Evolutionary conservation across 73 alveolate species (phyloP).

Genomic region (Paramecium sonneborni): DNA sequence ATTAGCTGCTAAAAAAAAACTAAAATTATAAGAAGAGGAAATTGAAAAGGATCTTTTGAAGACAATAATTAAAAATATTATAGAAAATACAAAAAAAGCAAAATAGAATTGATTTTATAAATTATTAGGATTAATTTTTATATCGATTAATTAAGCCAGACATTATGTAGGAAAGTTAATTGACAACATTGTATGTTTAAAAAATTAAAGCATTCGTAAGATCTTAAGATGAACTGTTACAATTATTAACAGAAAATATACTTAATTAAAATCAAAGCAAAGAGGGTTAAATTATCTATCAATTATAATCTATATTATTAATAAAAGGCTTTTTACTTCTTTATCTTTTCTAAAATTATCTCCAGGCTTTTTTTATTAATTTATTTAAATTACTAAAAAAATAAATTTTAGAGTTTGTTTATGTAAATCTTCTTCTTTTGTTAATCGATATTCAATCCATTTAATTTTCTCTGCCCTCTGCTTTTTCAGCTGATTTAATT

Average conservation of each 20-base stretch:
- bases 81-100: slow-evolving; percentile 63
- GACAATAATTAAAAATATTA: slow-evolving; percentile 57
- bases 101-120: not conserved
- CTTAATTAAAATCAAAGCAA: too few relatives aligned
- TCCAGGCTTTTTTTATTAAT: not conserved
- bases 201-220: too few relatives aligned
- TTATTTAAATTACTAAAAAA: not conserved
- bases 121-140: slow-evolving; percentile 73
- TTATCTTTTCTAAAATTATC: slow-evolving; percentile 6
- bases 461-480: slow-evolving; percentile 35
- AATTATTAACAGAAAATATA: too few relatives aligned
- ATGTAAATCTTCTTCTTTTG: not conserved
- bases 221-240: too few relatives aligned
- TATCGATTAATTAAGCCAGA: slow-evolving; percentile 79
- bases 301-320: too few relatives aligned
- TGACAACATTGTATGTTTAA: slow-evolving; percentile 79
- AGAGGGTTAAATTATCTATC: too few relatives aligned
- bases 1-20: slow-evolving; percentile 70
- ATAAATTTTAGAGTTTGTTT: not conserved
- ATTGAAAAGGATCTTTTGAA: slow-evolving; percentile 34
- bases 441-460: not conserved
- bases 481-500: not conserved
- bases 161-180: slow-evolving; percentile 70
- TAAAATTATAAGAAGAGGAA: slow-evolving; percentile 68
- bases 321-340: too few relatives aligned